Percentiles rank a stretch among this genome's conserved stretches.
Evolutionary conservation across 306 rosid species (phyloP).

Genomic region (Pueraria montana): DNA sequence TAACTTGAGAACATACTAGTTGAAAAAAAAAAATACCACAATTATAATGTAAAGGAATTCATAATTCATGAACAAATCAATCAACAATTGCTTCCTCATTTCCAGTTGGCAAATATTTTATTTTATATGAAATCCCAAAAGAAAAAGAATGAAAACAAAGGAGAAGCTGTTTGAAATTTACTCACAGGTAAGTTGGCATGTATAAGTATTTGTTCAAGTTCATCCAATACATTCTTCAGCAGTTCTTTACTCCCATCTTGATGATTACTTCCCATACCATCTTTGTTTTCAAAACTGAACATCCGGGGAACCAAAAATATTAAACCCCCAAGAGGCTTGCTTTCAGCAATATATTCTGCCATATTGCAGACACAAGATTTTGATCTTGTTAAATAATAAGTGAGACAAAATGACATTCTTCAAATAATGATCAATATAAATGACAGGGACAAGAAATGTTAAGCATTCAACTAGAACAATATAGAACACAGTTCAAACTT

Average conservation of each 20-base stretch:
- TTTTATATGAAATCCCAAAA: slow-evolving; percentile 31
- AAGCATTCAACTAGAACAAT: slow-evolving; percentile 26
- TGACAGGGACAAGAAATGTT: background rate
- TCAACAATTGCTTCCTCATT: slow-evolving; percentile 11
- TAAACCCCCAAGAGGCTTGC: slow-evolving; percentile 90
- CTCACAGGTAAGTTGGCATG: slow-evolving; percentile 92
- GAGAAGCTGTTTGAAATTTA: slow-evolving; percentile 45
- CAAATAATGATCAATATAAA: slow-evolving; percentile 42
- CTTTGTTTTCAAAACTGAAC: slow-evolving; percentile 62
- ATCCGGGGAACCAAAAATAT: slow-evolving; percentile 86
- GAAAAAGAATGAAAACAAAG: slow-evolving; percentile 14
- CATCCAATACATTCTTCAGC: slow-evolving; percentile 62
- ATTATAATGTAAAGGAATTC: slow-evolving; percentile 32
- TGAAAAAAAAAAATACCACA: background rate
- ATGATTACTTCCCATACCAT: slow-evolving; percentile 48
- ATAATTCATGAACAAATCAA: slow-evolving; percentile 24
- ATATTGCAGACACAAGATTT: slow-evolving; percentile 47
- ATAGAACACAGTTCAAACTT: slow-evolving; percentile 11
- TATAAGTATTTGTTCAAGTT: slow-evolving; percentile 86
- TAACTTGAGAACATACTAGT: background rate
- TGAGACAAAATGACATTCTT: slow-evolving; percentile 30
- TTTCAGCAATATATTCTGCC: slow-evolving; percentile 84
- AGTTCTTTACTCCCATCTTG: slow-evolving; percentile 55
- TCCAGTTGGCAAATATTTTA: slow-evolving; percentile 25
- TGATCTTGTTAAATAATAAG: slow-evolving; percentile 25